Evolutionary conservation across 495 filamentous ascomycete genomes (phyloP).

Genomic region (Mycothermus thermophilus): DNA sequence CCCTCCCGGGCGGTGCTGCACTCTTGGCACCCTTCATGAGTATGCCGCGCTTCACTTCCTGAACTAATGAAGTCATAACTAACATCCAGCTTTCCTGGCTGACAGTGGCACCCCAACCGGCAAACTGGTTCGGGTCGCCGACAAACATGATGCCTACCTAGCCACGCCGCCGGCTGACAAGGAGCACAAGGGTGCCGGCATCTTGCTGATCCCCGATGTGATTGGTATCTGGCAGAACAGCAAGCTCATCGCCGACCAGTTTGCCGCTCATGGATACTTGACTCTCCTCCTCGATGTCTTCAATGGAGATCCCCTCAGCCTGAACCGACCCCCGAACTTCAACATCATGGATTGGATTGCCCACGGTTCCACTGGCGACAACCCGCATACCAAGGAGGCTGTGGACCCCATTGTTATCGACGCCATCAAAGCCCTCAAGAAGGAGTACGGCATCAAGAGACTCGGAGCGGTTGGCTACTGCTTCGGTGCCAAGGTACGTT

Average conservation of each 20-base stretch:
- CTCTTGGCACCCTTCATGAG: constrained; percentile 22
- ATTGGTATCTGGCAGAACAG: constrained; percentile 63
- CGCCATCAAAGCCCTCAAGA: constrained; percentile 33
- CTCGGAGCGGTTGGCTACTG: constrained; percentile 68
- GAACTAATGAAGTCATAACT: not conserved
- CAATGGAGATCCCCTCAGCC: constrained; percentile 49
- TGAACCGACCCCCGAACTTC: constrained; percentile 37
- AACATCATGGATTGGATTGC: constrained; percentile 48
- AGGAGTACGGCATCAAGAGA: constrained; percentile 42
- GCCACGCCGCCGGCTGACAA: constrained; percentile 30
- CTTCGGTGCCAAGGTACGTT: constrained; percentile 49
- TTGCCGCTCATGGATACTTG: constrained; percentile 68
- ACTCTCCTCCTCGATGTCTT: constrained; percentile 66
- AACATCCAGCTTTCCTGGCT: not conserved
- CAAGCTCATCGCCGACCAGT: constrained; percentile 72
- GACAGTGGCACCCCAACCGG: constrained; percentile 23
- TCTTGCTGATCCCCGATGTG: constrained; percentile 50
- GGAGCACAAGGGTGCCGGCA: constrained; percentile 35
- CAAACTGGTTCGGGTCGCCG: constrained; percentile 26
- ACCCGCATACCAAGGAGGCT: constrained; percentile 42
- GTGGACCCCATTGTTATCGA: constrained; percentile 42
- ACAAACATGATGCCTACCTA: constrained; percentile 35
- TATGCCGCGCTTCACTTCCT: constrained; percentile 5
- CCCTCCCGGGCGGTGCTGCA: constrained; percentile 21
- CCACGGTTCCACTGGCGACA: constrained; percentile 34